These are phyloP conservation scores for Fraxinus greggii DNA, from an alignment of 305 asterid species.

Conservation along the genomic window DNA sequence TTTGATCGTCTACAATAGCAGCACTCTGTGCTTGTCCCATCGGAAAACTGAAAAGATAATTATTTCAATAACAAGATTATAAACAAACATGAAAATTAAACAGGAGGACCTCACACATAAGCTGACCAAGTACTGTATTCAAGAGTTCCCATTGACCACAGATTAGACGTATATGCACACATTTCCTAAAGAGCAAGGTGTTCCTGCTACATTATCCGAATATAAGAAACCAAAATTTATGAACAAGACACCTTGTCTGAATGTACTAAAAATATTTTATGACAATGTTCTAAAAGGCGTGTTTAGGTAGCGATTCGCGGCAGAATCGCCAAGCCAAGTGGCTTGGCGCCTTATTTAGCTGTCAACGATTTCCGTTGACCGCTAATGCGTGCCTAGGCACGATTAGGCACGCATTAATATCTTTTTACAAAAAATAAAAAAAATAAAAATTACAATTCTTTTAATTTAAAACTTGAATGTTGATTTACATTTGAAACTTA, in stretches of 20 bases:
- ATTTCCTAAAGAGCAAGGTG: neutral
- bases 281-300: neutral
- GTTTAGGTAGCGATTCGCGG: no score
- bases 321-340: no score
- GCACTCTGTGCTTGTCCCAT: slow-evolving; percentile 79
- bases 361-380: no score
- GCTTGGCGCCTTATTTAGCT: no score
- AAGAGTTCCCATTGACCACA: neutral
- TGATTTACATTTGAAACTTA: no score
- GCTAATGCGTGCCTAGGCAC: no score
- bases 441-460: no score
- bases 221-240: neutral
- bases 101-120: neutral
- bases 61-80: neutral
- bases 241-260: neutral
- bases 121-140: neutral
- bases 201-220: neutral
- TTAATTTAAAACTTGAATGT: no score
- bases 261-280: neutral
- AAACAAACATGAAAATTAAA: neutral
- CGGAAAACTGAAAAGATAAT: slow-evolving; percentile 9
- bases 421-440: no score
- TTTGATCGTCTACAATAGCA: slow-evolving; percentile 31
- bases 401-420: no score
- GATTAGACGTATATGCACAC: neutral